A percentile compares a stretch with the other conserved stretches of the same genome.
phyloP scores from a whole-genome alignment of 352 stramenopile genomes.

The Globisporangium ultimum region DNA sequence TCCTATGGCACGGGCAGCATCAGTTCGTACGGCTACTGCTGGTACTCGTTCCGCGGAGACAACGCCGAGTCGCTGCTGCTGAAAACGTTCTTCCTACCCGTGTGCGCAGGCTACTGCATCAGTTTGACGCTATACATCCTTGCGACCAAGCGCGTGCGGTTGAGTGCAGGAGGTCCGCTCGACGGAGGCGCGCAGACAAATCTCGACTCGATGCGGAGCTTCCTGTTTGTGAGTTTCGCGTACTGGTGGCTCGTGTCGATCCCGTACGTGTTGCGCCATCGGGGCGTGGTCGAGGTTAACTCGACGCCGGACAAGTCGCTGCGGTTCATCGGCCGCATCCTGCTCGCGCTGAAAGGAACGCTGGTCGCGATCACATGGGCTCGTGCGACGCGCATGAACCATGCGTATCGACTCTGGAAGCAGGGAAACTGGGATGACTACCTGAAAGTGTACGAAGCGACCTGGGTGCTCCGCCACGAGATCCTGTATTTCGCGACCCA shows the following conservation, averaged over 20 bases:
- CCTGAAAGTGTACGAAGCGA: constrained; percentile 82
- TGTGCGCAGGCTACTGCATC: constrained; percentile 55
- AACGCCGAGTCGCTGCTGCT: constrained; percentile 56
- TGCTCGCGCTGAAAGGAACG: constrained; percentile 61
- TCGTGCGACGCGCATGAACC: constrained; percentile 53
- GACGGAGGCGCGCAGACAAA: constrained; percentile 56
- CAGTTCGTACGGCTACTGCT: constrained; percentile 83
- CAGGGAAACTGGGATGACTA: constrained; percentile 84
- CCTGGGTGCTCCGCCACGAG: constrained; percentile 78
- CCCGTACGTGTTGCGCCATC: constrained; percentile 67
- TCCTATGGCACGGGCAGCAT: constrained; percentile 39
- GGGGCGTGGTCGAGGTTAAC: constrained; percentile 45
- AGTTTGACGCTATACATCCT: constrained; percentile 74
- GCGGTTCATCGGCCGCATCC: constrained; percentile 64
- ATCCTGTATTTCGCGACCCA: constrained; percentile 84
- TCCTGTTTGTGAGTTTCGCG: constrained; percentile 67
- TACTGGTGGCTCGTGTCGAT: constrained; percentile 69
- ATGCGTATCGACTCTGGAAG: constrained; percentile 72
- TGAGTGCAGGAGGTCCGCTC: constrained; percentile 38
- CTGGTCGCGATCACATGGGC: constrained; percentile 69
- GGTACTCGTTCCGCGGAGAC: constrained; percentile 50
- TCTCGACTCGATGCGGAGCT: constrained; percentile 75
- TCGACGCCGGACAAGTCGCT: constrained; percentile 54
- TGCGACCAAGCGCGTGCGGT: constrained; percentile 63
- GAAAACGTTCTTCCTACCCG: constrained; percentile 59